Evolutionary conservation across 2,329 filamentous ascomycete genomes (phyloP), one percentile per base, ranked within the genome.

Genomic region (Arthrobotrys megalospora): DNA sequence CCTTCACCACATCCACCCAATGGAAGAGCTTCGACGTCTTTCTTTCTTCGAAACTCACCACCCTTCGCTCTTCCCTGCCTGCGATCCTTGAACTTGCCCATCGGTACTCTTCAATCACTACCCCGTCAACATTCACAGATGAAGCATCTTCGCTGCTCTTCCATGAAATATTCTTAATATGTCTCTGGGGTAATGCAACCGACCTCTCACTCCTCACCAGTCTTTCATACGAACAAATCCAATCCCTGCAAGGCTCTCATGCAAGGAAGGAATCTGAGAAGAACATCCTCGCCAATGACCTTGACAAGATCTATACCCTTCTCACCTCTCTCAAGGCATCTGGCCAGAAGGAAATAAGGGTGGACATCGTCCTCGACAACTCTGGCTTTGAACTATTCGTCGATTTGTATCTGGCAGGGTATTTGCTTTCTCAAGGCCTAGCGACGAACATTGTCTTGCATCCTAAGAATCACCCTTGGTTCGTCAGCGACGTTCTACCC

Each of bases 321-420:
- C 87, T 97, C 21, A 89, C 88, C 69, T 87, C 88, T 78, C 91
- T 91, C 0, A 89, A 91, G 80, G 87, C 88, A 36, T 88, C 88
- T 32, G 89, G 90, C 82, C 86, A 87, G 78, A 85, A 85, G 16
- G 91, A 94, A 80, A 89, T 94, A 43, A 88, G 93, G 14, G 91
- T 99, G 1, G 96, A 99, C 82, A 95, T 99, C 80, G 92, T 99
- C 1, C 91, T 99, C 4, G 96, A 99, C 84, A 99, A 99, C 82
- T 93, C 96, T 19, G 96, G 96, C 5, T 99, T 99, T 83, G 96
- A 99, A 86, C 89, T 99, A 11, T 99, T 94, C 83, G 96, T 98
- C 80, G 96, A 99, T 83, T 88, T 99, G 8, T 91, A 98, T 72
- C 88, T 99, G 1, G 94, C 93, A 0, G 95, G 94, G 0, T 99